Conservation (phyloP, 352 stramenopile genomes). For the Phytophthora constricta region DNA sequence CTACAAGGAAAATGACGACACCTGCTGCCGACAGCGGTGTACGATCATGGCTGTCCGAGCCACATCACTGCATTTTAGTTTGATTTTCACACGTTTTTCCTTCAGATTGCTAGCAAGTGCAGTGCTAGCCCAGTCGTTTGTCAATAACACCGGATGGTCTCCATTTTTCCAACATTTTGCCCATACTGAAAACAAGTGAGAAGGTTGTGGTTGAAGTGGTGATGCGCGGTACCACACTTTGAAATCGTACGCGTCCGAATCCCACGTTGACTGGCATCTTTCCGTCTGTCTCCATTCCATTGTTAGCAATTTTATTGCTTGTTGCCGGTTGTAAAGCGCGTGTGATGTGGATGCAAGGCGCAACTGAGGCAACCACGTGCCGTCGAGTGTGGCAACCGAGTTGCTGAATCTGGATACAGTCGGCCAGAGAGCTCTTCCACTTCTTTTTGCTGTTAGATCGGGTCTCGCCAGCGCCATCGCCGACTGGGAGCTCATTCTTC, state of each 20-base stretch:
- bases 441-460: no score
- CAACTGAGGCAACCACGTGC: slow-evolving; percentile 1
- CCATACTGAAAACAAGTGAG: slow-evolving; percentile 19
- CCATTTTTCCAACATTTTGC: background rate
- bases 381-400: slow-evolving; percentile 12
- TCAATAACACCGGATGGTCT: slow-evolving; percentile 8
- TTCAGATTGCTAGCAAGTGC: no score
- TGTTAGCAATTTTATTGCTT: no score
- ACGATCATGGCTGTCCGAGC: slow-evolving; percentile 16
- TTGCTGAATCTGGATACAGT: slow-evolving; percentile 7
- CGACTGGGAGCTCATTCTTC: slow-evolving; percentile 26
- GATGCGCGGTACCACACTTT: no score
- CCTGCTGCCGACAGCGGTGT: background rate
- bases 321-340: no score
- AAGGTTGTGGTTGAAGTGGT: slow-evolving; percentile 6
- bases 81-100: background rate
- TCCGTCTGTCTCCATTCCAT: no score
- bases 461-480: no score
- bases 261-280: no score
- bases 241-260: no score
- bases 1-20: no score
- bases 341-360: background rate
- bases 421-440: slow-evolving; percentile 12
- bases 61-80: slow-evolving; percentile 14
- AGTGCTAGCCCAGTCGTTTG: no score